These are phyloP conservation scores for Tephrocybe rancida DNA, from an alignment of 768 basidiomycete genomes.

Conservation along the genomic window DNA sequence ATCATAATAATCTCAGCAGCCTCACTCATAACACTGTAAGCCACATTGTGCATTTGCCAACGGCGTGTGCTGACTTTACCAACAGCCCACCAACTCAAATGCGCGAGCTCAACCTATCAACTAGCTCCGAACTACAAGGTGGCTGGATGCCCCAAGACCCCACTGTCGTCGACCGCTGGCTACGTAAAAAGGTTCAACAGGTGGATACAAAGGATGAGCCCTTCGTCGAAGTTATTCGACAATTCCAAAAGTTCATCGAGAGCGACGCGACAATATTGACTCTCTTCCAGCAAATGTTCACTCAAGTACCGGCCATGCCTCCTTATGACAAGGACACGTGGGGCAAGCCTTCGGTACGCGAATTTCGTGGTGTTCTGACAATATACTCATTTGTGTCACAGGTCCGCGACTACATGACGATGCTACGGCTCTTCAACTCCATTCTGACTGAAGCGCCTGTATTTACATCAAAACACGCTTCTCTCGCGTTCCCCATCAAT, in stretches of 20 bases:
- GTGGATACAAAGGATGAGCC: background rate
- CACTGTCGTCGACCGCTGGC: conserved; percentile 4
- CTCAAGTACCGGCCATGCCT: conserved; percentile 9
- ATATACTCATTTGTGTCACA: conserved; percentile 6
- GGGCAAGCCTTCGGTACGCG: conserved; percentile 8
- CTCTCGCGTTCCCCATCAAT: conserved; percentile 50
- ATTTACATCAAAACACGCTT: conserved; percentile 35
- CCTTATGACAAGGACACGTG: conserved; percentile 12
- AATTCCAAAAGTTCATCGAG: conserved; percentile 13
- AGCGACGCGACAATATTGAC: conserved; percentile 1
- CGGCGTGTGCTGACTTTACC: no score
- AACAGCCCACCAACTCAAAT: background rate
- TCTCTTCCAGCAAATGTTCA: conserved; percentile 16
- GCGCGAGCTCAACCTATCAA: background rate
- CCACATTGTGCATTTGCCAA: no score
- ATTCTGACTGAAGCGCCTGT: conserved; percentile 42
- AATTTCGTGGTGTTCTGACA: background rate
- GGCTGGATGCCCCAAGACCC: conserved; percentile 12
- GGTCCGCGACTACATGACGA: conserved; percentile 42
- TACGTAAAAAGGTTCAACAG: conserved; percentile 2
- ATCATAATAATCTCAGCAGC: no score
- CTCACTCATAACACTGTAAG: no score
- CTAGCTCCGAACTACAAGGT: background rate
- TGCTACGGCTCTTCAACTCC: conserved; percentile 43
- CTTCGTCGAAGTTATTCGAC: conserved; percentile 4